These are phyloP conservation scores for Claviceps fusiformis DNA, from an alignment of 2,329 filamentous ascomycete species.

Conservation along the genomic window DNA sequence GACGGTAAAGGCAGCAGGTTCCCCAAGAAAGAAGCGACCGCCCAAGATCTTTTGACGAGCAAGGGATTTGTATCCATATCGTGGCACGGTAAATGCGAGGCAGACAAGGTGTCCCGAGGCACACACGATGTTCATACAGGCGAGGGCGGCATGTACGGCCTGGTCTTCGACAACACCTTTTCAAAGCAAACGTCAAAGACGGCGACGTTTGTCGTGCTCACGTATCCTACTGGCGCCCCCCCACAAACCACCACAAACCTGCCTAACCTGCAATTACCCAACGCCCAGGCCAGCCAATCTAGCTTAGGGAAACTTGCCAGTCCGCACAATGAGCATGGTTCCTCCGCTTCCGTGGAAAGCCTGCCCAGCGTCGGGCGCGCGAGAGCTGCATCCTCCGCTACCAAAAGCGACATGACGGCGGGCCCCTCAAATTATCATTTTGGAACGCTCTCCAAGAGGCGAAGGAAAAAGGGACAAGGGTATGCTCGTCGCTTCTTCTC, in stretches of 20 bases:
- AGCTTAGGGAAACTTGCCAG: slow-evolving; percentile 37
- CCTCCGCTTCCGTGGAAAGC: slow-evolving; percentile 47
- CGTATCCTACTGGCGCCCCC: slow-evolving; percentile 71
- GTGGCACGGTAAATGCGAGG: slow-evolving; percentile 93
- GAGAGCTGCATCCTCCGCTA: slow-evolving; percentile 36
- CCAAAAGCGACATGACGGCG: slow-evolving; percentile 34
- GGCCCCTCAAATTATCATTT: slow-evolving; percentile 53
- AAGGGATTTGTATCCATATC: slow-evolving; percentile 58
- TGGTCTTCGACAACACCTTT: slow-evolving; percentile 98
- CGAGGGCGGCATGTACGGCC: slow-evolving; percentile 83
- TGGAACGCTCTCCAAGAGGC: slow-evolving; percentile 75
- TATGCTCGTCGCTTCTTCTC: slow-evolving; percentile 92
- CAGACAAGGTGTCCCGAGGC: slow-evolving; percentile 86
- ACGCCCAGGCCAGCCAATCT: slow-evolving; percentile 29
- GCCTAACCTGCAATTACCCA: slow-evolving; percentile 37
- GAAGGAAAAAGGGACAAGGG: slow-evolving; percentile 86
- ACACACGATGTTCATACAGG: slow-evolving; percentile 64
- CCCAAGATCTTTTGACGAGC: slow-evolving; percentile 48
- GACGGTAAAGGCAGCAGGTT: slow-evolving; percentile 35
- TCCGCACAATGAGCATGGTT: slow-evolving; percentile 28
- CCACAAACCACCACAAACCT: slow-evolving; percentile 63
- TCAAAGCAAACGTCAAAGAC: slow-evolving; percentile 92
- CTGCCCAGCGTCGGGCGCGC: slow-evolving; percentile 34
- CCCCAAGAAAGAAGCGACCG: slow-evolving; percentile 45
- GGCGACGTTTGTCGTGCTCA: slow-evolving; percentile 86